Base-by-base conservation (phyloP, 805 yeast genomes). In the Candida jianshihensis region DNA sequence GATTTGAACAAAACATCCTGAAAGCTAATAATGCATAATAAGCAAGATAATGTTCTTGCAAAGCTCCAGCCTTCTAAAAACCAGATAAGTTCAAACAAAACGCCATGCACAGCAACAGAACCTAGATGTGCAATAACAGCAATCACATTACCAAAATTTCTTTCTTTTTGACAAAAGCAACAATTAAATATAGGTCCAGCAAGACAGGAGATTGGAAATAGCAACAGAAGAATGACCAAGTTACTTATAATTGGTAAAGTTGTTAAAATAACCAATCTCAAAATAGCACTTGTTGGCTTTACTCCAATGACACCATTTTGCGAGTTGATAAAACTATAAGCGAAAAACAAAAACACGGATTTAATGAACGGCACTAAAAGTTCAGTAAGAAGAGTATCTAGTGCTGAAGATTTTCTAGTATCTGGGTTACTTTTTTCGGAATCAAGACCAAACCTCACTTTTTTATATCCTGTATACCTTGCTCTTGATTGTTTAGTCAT, bases 391-490 rank as follows among this genome's bases (percentile, higher is more conserved):
- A 85, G 71, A 19, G 87, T 66, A 56, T 87, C 87, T 21, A 78
- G 65, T 57, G 90, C 73, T 41, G 80, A 84, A 15, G 96, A 89
- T 50, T 88, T 80, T 34, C 81, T 73, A 18, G 74, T 64, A 46
- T 81, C 88, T 40, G 75, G 76, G 36, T 77, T 73, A 41, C 57
- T 61, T 19, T 72, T 68, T 61, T 81, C 92, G 38, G 87, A 75
- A 22, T 60, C 61, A 48, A 80, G 88, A 17, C 78, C 78, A 34
- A 81, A 71, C 41, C 73, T 59, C 61, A 76, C 77, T 40, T 84
- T 70, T 69, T 88, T 89, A 71, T 76, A 88, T 41, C 99, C 98
- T 21, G 97, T 90, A 48, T 85, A 76, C 52, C 88, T 77, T 9
- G 96, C 86, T 61, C 99, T 76, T 4, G 88, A 73, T 43, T 74